phyloP scores from a whole-genome alignment of 768 basidiomycete species.

The Agaricus sinodeliciosus region DNA sequence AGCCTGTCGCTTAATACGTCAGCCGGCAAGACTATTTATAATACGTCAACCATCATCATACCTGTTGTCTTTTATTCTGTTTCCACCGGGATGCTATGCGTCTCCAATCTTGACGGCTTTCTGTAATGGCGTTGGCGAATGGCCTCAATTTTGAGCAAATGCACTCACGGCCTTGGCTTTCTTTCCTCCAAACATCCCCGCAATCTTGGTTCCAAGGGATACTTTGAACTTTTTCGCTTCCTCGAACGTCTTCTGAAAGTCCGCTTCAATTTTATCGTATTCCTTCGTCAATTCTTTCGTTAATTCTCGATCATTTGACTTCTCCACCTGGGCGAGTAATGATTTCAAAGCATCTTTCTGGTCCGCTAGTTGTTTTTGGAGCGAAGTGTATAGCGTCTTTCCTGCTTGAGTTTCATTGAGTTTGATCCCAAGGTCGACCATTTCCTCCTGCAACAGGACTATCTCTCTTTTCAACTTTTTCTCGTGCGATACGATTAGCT shows the following conservation, averaged over 20 bases:
- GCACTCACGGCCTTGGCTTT: background rate
- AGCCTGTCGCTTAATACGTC: no score
- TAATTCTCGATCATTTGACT: constrained; percentile 3
- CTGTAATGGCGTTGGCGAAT: background rate
- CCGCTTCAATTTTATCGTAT: background rate
- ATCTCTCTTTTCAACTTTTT: constrained; percentile 10
- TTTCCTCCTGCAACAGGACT: constrained; percentile 25
- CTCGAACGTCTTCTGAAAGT: constrained; percentile 4
- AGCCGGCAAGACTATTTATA: no score
- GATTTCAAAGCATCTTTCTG: constrained; percentile 14
- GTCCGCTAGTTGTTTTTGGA: constrained; percentile 20
- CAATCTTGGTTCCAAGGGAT: background rate
- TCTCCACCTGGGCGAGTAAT: background rate
- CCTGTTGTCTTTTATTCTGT: background rate
- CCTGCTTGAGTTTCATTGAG: constrained; percentile 26
- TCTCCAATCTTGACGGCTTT: background rate
- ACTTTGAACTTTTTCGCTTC: constrained; percentile 5
- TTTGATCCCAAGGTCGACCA: constrained; percentile 21
- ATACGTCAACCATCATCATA: no score
- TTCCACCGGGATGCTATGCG: background rate
- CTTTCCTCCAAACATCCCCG: background rate
- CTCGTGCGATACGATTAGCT: constrained; percentile 9
- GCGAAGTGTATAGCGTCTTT: constrained; percentile 18
- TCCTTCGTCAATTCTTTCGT: constrained; percentile 3
- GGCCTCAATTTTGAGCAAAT: background rate